These are phyloP conservation scores for Leptodermis oblonga DNA, from an alignment of 257 asterid genomes.

Conservation along the genomic window DNA sequence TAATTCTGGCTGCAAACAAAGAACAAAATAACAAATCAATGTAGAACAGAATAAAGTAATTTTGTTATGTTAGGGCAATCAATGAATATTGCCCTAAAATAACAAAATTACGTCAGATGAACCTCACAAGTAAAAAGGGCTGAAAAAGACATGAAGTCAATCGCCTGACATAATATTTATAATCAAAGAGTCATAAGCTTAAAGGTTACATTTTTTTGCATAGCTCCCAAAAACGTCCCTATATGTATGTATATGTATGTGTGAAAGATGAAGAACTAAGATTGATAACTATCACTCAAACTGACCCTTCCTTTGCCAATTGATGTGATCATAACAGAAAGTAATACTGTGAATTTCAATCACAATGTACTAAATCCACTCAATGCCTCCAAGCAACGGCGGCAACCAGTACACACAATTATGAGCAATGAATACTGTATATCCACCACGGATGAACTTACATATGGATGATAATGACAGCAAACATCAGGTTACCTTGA, in stretches of 20 bases:
- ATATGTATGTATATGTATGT: too few relatives aligned
- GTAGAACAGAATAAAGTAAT: too few relatives aligned
- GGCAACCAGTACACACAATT: neutral
- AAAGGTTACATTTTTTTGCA: neutral
- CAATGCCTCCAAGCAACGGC: slow-evolving; percentile 5
- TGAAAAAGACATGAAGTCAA: too few relatives aligned
- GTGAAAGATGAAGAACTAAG: neutral
- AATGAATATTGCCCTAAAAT: neutral
- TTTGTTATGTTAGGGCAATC: too few relatives aligned
- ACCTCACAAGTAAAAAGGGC: neutral
- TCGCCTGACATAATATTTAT: too few relatives aligned
- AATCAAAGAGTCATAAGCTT: too few relatives aligned
- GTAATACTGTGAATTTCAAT: neutral
- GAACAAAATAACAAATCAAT: slow-evolving; percentile 16
- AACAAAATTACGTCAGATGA: neutral
- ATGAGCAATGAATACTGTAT: neutral
- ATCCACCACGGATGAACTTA: neutral
- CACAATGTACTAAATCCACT: neutral
- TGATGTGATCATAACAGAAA: neutral
- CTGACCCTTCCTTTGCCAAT: neutral
- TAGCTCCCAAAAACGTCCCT: neutral
- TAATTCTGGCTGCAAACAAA: slow-evolving; percentile 81
- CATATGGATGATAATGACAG: neutral
- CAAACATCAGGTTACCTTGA: slow-evolving; percentile 49
- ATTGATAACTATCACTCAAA: neutral